phyloP scores from a whole-genome alignment of 768 basidiomycete species.

The Auricularia auricula-judae region DNA sequence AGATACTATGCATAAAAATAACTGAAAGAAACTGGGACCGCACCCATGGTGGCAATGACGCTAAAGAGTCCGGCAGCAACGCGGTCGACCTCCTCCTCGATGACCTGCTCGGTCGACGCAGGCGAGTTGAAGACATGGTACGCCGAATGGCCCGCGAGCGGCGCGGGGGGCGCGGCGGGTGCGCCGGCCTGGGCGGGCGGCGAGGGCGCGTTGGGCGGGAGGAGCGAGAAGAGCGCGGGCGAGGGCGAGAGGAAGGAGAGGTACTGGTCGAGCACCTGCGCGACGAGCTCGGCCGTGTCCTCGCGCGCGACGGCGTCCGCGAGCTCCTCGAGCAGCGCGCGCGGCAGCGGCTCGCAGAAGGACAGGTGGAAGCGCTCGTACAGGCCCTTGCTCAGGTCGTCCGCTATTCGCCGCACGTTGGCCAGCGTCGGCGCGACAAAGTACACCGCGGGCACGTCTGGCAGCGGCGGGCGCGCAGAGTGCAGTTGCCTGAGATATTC shows the following conservation, averaged over 20 bases:
- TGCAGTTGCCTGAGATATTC: slow-evolving; percentile 68
- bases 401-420: slow-evolving; percentile 84
- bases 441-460: slow-evolving; percentile 95
- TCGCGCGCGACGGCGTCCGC: slow-evolving; percentile 79
- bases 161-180: slow-evolving; percentile 16
- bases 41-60: slow-evolving; percentile 79
- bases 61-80: slow-evolving; percentile 86
- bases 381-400: slow-evolving; percentile 79
- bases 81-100: slow-evolving; percentile 88
- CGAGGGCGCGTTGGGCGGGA: slow-evolving; percentile 44
- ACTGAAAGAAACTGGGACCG: slow-evolving; percentile 11
- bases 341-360: slow-evolving; percentile 86
- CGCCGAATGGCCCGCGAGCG: slow-evolving; percentile 35
- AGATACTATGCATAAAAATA: background rate
- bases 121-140: slow-evolving; percentile 90
- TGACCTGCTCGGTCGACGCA: slow-evolving; percentile 76
- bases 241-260: slow-evolving; percentile 93
- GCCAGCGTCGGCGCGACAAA: slow-evolving; percentile 83
- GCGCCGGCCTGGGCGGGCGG: slow-evolving; percentile 21
- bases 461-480: slow-evolving; percentile 73
- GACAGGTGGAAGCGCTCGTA: slow-evolving; percentile 93
- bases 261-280: slow-evolving; percentile 90
- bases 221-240: slow-evolving; percentile 81
- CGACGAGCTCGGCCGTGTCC: slow-evolving; percentile 69
- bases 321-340: slow-evolving; percentile 85